Percentiles rank a stretch among this genome's conserved stretches.
phyloP scores from a whole-genome alignment of 208 protist species.

The Acanthamoeba triangularis region DNA sequence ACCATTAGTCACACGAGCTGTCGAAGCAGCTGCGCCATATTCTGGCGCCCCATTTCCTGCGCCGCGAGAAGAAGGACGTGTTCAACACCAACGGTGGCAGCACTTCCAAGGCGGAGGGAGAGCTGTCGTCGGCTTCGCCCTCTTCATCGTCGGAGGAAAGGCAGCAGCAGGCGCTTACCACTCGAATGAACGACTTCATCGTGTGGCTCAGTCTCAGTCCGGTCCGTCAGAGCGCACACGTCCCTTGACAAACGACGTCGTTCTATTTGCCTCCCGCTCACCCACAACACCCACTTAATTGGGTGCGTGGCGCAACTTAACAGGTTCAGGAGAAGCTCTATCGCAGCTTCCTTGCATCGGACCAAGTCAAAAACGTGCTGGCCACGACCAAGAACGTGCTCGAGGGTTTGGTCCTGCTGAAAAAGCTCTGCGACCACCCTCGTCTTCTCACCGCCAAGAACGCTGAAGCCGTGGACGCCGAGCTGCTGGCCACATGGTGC shows the following conservation, averaged over 20 bases:
- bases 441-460: slow-evolving; percentile 50
- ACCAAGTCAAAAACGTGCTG: slow-evolving; percentile 68
- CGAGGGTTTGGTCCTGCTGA: slow-evolving; percentile 58
- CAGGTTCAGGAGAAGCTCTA: slow-evolving; percentile 68
- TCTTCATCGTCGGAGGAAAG: neutral
- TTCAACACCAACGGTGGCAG: slow-evolving; percentile 54
- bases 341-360: slow-evolving; percentile 67
- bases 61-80: slow-evolving; percentile 72
- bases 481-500: slow-evolving; percentile 64
- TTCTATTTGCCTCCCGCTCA: neutral
- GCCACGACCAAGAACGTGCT: slow-evolving; percentile 62
- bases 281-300: neutral
- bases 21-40: slow-evolving; percentile 65
- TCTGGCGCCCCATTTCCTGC: slow-evolving; percentile 77
- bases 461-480: neutral
- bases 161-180: slow-evolving; percentile 55
- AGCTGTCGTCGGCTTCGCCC: neutral
- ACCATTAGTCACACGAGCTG: slow-evolving; percentile 46
- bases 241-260: no score
- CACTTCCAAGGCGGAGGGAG: neutral
- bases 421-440: slow-evolving; percentile 76
- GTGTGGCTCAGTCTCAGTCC: slow-evolving; percentile 67
- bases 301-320: no score
- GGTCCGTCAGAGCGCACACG: neutral
- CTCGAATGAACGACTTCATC: slow-evolving; percentile 78